Percentiles rank a stretch among this genome's conserved stretches.
These are phyloP conservation scores for Canna indica DNA, from an alignment of 176 grass and related monocot species.

Conservation along the genomic window DNA sequence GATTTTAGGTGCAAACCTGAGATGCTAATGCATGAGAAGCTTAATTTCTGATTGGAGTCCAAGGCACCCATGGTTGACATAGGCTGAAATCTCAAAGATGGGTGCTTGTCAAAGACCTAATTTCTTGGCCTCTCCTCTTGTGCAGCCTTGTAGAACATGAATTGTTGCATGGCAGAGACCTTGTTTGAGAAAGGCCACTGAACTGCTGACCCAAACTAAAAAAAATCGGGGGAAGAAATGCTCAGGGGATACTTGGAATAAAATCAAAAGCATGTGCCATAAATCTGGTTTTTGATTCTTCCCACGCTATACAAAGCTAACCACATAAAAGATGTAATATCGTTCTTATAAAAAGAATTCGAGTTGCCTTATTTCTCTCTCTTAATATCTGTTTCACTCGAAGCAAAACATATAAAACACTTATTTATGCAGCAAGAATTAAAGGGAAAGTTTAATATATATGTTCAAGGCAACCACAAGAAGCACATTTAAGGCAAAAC, in stretches of 20 bases:
- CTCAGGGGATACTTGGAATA: neutral
- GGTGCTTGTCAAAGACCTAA: slow-evolving; percentile 26
- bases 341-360: too few relatives aligned
- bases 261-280: neutral
- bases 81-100: slow-evolving; percentile 39
- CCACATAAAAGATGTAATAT: too few relatives aligned
- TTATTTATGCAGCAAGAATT: too few relatives aligned
- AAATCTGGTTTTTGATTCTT: too few relatives aligned
- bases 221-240: neutral
- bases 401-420: too few relatives aligned
- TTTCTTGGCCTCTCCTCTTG: slow-evolving; percentile 34
- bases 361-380: too few relatives aligned
- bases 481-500: too few relatives aligned
- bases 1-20: slow-evolving; percentile 40
- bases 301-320: too few relatives aligned
- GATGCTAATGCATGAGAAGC: slow-evolving; percentile 20
- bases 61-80: slow-evolving; percentile 15
- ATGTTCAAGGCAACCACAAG: too few relatives aligned
- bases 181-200: slow-evolving; percentile 64
- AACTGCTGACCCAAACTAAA: too few relatives aligned
- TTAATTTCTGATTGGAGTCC: slow-evolving; percentile 18
- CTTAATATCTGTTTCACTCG: too few relatives aligned
- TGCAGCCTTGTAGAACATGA: slow-evolving; percentile 57
- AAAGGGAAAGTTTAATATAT: too few relatives aligned
- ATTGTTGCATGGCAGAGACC: slow-evolving; percentile 29